Percentiles rank a stretch among this genome's conserved stretches.
phyloP scores from a whole-genome alignment of 495 filamentous ascomycete species.

The Xylaria intraflava region DNA sequence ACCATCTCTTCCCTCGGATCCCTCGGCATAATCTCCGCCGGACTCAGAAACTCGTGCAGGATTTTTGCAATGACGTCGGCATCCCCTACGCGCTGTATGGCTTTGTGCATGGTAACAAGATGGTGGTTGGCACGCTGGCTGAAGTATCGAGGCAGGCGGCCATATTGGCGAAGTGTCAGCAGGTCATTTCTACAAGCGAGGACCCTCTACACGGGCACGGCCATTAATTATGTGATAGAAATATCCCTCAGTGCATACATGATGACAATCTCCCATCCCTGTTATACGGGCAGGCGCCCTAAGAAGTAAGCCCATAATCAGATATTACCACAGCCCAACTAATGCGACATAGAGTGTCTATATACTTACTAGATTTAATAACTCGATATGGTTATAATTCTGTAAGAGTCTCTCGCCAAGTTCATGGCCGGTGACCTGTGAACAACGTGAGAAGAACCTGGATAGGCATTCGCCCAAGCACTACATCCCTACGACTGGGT shows the following conservation, averaged over 20 bases:
- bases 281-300: not conserved
- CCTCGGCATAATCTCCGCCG: slow-evolving; percentile 86
- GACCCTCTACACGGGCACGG: slow-evolving; percentile 33
- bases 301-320: not conserved
- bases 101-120: slow-evolving; percentile 86
- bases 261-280: slow-evolving; percentile 8
- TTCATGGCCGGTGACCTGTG: not conserved
- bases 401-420: not conserved
- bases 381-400: not conserved
- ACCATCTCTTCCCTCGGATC: slow-evolving; percentile 91
- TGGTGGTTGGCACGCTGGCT: slow-evolving; percentile 74
- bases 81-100: slow-evolving; percentile 94
- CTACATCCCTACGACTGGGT: no score
- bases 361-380: not conserved
- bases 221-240: slow-evolving; percentile 13
- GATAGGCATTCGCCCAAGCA: no score
- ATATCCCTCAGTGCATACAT: not conserved
- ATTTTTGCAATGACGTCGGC: slow-evolving; percentile 84
- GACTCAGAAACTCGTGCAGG: slow-evolving; percentile 74
- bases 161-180: slow-evolving; percentile 83
- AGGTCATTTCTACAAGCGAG: slow-evolving; percentile 38
- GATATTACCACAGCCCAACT: not conserved
- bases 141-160: slow-evolving; percentile 84
- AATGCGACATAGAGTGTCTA: not conserved
- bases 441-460: no score